Percentiles rank a stretch among this genome's conserved stretches.
Evolutionary conservation across 2,329 filamentous ascomycete genomes (phyloP).

Genomic region (Dactylellina cionopaga): DNA sequence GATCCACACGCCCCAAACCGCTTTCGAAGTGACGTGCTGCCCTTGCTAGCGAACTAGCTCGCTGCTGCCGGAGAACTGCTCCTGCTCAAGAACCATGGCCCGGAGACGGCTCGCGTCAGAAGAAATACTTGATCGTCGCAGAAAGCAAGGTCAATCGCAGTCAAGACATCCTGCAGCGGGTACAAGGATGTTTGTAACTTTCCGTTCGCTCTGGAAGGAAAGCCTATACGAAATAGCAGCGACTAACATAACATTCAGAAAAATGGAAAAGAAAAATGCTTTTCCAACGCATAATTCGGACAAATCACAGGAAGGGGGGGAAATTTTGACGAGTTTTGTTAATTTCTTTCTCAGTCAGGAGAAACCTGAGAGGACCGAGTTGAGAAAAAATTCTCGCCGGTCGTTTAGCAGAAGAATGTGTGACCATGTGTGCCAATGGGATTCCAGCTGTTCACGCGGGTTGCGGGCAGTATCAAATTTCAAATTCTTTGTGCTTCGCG

Average conservation of each 20-base stretch:
- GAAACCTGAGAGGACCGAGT: slow-evolving; percentile 1
- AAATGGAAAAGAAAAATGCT: not conserved
- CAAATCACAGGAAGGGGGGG: too few species aligned
- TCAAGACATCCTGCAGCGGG: slow-evolving; percentile 14
- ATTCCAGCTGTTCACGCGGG: slow-evolving; percentile 14
- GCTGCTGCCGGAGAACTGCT: not conserved
- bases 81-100: slow-evolving; percentile 7
- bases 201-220: slow-evolving; percentile 38
- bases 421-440: slow-evolving; percentile 35
- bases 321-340: not conserved
- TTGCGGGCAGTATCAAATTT: slow-evolving; percentile 35
- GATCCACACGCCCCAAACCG: slow-evolving; percentile 36
- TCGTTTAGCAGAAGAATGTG: not conserved
- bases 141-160: slow-evolving; percentile 44
- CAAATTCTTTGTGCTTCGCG: slow-evolving; percentile 18
- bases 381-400: too few species aligned
- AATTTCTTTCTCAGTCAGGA: slow-evolving; percentile 36
- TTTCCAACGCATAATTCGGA: too few species aligned
- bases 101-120: slow-evolving; percentile 42
- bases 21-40: slow-evolving; percentile 51
- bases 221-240: slow-evolving; percentile 44
- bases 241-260: not conserved
- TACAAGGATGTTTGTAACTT: slow-evolving; percentile 40
- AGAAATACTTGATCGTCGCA: slow-evolving; percentile 20
- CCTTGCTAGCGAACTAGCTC: not conserved